phyloP scores from a whole-genome alignment of 2,329 filamentous ascomycete species.

The Trichoderma oligosporum region DNA sequence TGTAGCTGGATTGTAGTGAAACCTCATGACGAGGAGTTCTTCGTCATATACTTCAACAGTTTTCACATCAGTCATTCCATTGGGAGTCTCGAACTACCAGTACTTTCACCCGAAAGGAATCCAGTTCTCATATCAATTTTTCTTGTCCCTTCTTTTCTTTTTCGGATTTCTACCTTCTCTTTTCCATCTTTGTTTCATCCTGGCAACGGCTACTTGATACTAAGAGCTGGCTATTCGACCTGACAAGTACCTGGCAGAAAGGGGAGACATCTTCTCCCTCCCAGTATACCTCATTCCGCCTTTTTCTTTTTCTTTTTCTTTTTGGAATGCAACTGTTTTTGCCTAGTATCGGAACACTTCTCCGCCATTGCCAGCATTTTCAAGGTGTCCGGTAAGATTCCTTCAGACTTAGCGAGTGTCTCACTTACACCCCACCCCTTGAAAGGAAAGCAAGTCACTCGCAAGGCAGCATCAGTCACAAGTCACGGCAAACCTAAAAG shows the following conservation, averaged over 20 bases:
- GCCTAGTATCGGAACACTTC: conserved; percentile 34
- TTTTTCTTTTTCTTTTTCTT: conserved; percentile 21
- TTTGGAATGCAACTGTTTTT: conserved; percentile 40
- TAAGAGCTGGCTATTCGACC: conserved; percentile 13
- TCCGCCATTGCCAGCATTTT: conserved; percentile 34
- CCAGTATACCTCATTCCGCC: conserved; percentile 24
- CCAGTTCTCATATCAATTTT: neutral
- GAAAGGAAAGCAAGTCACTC: conserved; percentile 33
- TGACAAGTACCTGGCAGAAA: conserved; percentile 22
- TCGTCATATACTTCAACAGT: neutral
- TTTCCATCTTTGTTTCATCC: neutral
- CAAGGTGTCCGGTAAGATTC: conserved; percentile 34
- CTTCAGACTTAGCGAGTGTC: conserved; percentile 32
- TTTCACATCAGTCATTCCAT: neutral
- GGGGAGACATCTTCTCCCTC: conserved; percentile 25
- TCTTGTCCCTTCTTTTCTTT: neutral
- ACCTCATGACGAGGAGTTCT: neutral
- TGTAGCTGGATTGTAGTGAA: conserved; percentile 3
- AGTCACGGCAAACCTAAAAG: conserved; percentile 30
- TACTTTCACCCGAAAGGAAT: neutral
- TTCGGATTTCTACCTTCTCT: neutral
- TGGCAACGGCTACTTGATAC: neutral
- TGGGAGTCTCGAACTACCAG: neutral
- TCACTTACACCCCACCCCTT: conserved; percentile 33
- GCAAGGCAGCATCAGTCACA: conserved; percentile 32